Conservation (phyloP, 768 basidiomycete species). For the Russula virescens region DNA sequence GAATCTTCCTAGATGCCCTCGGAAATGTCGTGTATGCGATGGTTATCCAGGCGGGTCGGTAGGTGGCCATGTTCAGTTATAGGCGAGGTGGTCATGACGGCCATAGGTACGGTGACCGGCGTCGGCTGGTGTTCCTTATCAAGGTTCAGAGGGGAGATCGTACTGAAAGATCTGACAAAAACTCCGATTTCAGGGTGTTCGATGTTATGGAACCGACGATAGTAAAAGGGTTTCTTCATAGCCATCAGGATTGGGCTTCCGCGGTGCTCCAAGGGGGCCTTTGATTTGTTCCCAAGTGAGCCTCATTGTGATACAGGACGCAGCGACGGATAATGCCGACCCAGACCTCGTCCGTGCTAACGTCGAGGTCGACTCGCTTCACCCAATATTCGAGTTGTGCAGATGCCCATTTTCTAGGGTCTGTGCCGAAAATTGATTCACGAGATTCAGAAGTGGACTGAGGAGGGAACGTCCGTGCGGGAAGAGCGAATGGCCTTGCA, state of each 20-base stretch:
- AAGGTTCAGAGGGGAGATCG: neutral
- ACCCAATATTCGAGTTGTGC: constrained; percentile 64
- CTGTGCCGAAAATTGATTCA: constrained; percentile 35
- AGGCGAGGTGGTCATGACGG: constrained; percentile 31
- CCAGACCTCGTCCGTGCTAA: constrained; percentile 69
- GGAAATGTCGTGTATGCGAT: constrained; percentile 29
- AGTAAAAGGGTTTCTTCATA: constrained; percentile 24
- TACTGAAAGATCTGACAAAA: constrained; percentile 2
- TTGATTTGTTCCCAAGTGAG: constrained; percentile 91
- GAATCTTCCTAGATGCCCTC: constrained; percentile 20
- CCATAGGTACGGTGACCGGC: constrained; percentile 36
- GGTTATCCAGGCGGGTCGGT: constrained; percentile 37
- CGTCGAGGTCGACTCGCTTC: constrained; percentile 53
- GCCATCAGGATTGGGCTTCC: constrained; percentile 67
- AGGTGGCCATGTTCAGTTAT: constrained; percentile 23
- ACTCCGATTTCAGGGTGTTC: neutral
- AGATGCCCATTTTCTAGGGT: constrained; percentile 70
- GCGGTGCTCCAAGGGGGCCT: constrained; percentile 80
- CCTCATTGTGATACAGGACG: constrained; percentile 69
- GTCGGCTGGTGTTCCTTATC: neutral
- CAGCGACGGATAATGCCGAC: constrained; percentile 66
- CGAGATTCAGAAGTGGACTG: constrained; percentile 27
- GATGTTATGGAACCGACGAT: constrained; percentile 4
- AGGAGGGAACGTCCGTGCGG: constrained; percentile 58
- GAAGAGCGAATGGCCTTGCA: constrained; percentile 65